Conservation (phyloP, 257 asterid genomes). For the Echites panduratus region DNA sequence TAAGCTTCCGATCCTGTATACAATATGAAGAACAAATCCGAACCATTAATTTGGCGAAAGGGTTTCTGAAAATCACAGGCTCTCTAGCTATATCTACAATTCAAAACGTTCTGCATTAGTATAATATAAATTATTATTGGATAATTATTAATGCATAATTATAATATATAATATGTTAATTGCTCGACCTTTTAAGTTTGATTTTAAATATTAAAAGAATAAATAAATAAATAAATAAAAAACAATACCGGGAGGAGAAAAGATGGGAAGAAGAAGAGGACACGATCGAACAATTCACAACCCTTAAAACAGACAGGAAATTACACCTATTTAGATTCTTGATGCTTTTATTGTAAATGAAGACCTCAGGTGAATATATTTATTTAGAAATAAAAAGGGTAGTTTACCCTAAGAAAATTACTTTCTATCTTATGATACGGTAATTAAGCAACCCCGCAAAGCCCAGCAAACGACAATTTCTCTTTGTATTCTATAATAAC, state of each 20-base stretch:
- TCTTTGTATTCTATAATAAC: neutral
- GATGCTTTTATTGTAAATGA: neutral
- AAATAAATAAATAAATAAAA: neutral
- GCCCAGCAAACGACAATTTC: neutral
- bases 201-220: neutral
- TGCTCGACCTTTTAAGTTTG: neutral
- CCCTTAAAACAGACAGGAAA: conserved; percentile 3
- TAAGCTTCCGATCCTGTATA: neutral
- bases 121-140: too few species aligned
- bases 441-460: too few species aligned
- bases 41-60: neutral
- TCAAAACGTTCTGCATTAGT: too few species aligned
- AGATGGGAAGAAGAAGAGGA: neutral
- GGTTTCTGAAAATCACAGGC: too few species aligned
- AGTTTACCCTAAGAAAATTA: neutral
- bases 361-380: neutral
- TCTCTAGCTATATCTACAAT: too few species aligned
- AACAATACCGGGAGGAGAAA: too few species aligned
- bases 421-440: neutral
- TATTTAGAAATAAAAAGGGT: too few species aligned
- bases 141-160: too few species aligned
- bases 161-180: too few species aligned
- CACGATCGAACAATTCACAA: neutral
- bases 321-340: neutral
- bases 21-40: neutral